phyloP scores from a whole-genome alignment of 2,329 filamentous ascomycete species.

The Hypoxylon sp. region DNA sequence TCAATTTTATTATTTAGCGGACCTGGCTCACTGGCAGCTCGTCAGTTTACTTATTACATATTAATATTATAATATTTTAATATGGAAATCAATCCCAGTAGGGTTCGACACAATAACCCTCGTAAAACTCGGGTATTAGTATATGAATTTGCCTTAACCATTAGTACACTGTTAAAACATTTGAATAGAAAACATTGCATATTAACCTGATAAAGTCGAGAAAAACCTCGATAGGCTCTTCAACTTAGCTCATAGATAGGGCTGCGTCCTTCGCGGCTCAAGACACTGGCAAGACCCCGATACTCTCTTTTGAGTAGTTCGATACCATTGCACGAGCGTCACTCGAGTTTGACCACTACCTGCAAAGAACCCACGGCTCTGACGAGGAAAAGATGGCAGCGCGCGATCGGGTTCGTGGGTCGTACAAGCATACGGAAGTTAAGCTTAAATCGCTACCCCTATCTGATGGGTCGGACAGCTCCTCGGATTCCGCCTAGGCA shows the following conservation, averaged over 20 bases:
- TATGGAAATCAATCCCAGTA: neutral
- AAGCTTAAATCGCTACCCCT: slow-evolving; percentile 13
- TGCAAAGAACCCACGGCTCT: slow-evolving; percentile 28
- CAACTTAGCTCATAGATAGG: slow-evolving; percentile 44
- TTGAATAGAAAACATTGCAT: slow-evolving; percentile 51
- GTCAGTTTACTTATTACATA: too few relatives aligned
- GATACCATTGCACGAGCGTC: slow-evolving; percentile 31
- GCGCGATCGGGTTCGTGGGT: slow-evolving; percentile 21
- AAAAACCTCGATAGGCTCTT: slow-evolving; percentile 46
- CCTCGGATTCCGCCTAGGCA: slow-evolving; percentile 1
- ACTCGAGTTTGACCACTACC: slow-evolving; percentile 32
- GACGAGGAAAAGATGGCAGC: slow-evolving; percentile 37
- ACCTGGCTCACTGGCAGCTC: too few relatives aligned
- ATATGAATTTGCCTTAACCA: neutral
- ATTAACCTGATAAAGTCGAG: slow-evolving; percentile 54
- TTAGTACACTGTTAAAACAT: neutral
- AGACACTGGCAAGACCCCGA: slow-evolving; percentile 17
- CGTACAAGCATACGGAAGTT: slow-evolving; percentile 16
- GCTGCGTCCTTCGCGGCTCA: slow-evolving; percentile 44
- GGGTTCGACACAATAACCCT: too few relatives aligned
- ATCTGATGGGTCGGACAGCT: slow-evolving; percentile 18
- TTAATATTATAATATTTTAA: too few relatives aligned
- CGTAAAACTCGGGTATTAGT: too few relatives aligned
- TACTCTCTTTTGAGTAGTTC: slow-evolving; percentile 26
- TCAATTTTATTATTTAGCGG: too few relatives aligned